Evolutionary conservation across 805 yeast species (phyloP), one percentile per base, ranked within the genome.

Genomic region (Nakazawaea populi): DNA sequence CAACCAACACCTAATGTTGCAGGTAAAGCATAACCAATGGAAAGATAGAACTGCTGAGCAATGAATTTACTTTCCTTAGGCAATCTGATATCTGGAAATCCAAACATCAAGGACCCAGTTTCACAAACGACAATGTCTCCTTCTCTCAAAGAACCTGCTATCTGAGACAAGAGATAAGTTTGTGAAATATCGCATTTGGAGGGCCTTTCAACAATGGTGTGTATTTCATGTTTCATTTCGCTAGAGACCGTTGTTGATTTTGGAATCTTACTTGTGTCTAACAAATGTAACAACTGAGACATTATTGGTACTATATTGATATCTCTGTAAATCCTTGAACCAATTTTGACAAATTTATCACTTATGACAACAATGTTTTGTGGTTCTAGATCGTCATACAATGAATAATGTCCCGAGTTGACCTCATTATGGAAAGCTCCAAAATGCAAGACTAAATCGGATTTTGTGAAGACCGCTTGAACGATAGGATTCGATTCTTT

Each of bases 21-120:
- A 2, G 97, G 97, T 30, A 91, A 71, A 0, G 96, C 92, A 71
- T 80, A 87, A 5, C 97, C 97, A 59, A 91, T 91, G 1, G 96
- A 88, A 6, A 90, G 79, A 62, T 85, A 91, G 61, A 85, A 87
- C 24, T 82, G 77, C 68, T 89, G 96, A 2, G 89, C 76, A 38
- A 84, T 70, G 48, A 73, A 69, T 47, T 70, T 70, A 31, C 77
- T 69, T 49, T 77, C 74, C 18, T 65, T 60, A 40, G 90, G 87
- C 52, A 91, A 76, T 56, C 71, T 69, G 35, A 85, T 62, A 60
- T 87, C 92, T 32, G 88, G 80, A 42, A 85, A 62, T 7, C 85
- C 91, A 69, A 89, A 89, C 73, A 85, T 82, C 62, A 87, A 79
- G 2, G 96, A 82, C 47, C 96, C 90, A 2, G 96, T 87, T 57